These are phyloP conservation scores for Ailanthus altissimus DNA, from an alignment of 345 rosid species.

Conservation along the genomic window DNA sequence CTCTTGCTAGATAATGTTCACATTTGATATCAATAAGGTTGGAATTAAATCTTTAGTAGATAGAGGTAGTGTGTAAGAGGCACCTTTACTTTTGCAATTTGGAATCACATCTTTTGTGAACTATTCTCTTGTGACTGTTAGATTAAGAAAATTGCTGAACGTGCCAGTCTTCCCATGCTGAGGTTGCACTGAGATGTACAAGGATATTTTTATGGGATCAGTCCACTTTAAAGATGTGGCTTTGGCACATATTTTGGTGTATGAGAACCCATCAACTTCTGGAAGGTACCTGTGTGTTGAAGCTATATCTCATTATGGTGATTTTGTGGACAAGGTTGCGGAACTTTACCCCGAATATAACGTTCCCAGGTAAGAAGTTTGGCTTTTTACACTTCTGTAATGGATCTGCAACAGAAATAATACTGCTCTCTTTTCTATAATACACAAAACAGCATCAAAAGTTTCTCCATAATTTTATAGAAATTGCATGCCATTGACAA, in stretches of 20 bases:
- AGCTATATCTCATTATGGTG: constrained; percentile 89
- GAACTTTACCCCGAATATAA: constrained; percentile 88
- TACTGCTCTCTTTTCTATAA: not conserved
- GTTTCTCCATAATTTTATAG: not conserved
- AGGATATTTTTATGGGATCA: constrained; percentile 80
- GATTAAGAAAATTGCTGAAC: not conserved
- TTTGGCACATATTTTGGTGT: constrained; percentile 78
- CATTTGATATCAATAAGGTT: not conserved
- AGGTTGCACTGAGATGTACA: constrained; percentile 84
- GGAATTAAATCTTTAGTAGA: not conserved
- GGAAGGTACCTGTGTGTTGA: constrained; percentile 92
- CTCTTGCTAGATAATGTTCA: not conserved
- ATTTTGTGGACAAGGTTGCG: constrained; percentile 83
- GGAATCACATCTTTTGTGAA: not conserved
- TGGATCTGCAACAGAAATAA: not conserved
- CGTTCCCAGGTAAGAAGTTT: constrained; percentile 58
- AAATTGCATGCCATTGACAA: not conserved
- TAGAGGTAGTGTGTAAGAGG: not conserved
- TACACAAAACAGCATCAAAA: not conserved
- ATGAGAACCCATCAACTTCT: constrained; percentile 71
- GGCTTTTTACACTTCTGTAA: not conserved
- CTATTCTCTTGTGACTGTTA: too few relatives aligned
- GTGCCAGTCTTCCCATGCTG: constrained; percentile 12
- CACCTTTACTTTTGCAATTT: not conserved
- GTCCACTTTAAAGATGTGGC: constrained; percentile 95